Evolutionary conservation across 2,329 filamentous ascomycete genomes (phyloP), one percentile per base, ranked within the genome.

Genomic region (Ophiostoma sp.): DNA sequence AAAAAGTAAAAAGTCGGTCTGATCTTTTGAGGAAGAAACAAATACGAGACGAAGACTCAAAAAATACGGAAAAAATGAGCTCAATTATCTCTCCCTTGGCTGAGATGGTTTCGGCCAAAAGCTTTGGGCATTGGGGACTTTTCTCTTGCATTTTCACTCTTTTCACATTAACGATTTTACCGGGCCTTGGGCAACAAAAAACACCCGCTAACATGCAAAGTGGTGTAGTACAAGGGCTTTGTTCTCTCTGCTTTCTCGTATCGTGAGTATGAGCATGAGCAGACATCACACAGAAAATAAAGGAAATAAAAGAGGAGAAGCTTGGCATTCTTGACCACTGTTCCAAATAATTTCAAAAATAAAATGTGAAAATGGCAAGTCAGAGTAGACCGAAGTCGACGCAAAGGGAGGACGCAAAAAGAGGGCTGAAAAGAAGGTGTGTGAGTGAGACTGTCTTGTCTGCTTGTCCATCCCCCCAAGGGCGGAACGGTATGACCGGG

Each of bases 371-470:
- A 42, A n/a, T n/a, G n/a, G 39, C 4, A 42, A 42, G 39, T 12
- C 39, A 42, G 15, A 1, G 6, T 2, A 42, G 39, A 3, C 15
- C 1, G 2, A 42, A 39, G 11, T 1, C n/a, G n/a, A n/a, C n/a
- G n/a, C n/a, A 48, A 48, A 48, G 42, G 42, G 39, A 68, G 64
- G 42, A 50, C 22, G 28, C 42, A 36, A 50, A 50, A 61, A 61
- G 39, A 71, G 70, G 55, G 57, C 57, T 64, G 55, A 71, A 52
- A 71, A 52, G 42, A 50, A 63, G 70, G 70, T 71, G 70, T 61
- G 70, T 45, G 57, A 71, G 22, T 71, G 70, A 71, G 70, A 71
- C 70, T 71, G 52, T 70, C 55, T 71, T 31, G 52, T 52, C 33
- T 17, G 33, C 9, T 19, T 48, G 42, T 48, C 42, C 39, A 42